Percentiles rank a stretch among this genome's conserved stretches.
Conservation (phyloP, 2,329 filamentous ascomycete species). For the Curvularia sp. region DNA sequence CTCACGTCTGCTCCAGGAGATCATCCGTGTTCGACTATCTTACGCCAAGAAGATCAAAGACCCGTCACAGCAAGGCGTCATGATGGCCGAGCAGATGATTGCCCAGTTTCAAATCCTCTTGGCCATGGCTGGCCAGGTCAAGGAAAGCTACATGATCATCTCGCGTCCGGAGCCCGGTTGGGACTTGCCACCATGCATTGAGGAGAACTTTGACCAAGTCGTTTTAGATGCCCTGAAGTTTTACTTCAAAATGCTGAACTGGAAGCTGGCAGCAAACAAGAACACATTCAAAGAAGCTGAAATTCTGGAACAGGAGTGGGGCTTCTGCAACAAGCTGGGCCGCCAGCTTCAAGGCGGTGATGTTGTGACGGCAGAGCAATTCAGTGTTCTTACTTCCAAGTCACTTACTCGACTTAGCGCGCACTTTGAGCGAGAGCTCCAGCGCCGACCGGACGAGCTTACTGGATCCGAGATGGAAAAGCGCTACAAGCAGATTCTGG, state of each 20-base stretch:
- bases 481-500: slow-evolving; percentile 91
- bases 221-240: slow-evolving; percentile 93
- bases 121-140: slow-evolving; percentile 90
- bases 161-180: slow-evolving; percentile 88
- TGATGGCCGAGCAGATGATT: slow-evolving; percentile 98
- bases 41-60: slow-evolving; percentile 97
- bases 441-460: slow-evolving; percentile 82
- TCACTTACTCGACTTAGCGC: slow-evolving; percentile 85
- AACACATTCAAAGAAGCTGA: slow-evolving; percentile 99
- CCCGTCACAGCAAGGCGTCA: slow-evolving; percentile 84
- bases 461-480: slow-evolving; percentile 87
- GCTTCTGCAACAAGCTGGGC: slow-evolving; percentile 93
- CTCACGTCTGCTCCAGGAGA: slow-evolving; percentile 92
- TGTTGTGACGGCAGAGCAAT: slow-evolving; percentile 96
- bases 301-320: slow-evolving; percentile 96
- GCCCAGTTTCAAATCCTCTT: slow-evolving; percentile 93
- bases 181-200: slow-evolving; percentile 94
- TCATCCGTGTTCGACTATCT: slow-evolving; percentile 87
- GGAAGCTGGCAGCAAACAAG: slow-evolving; percentile 96
- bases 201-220: slow-evolving; percentile 92
- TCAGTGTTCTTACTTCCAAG: slow-evolving; percentile 91
- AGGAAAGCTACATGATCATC: slow-evolving; percentile 83
- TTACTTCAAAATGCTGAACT: slow-evolving; percentile 98
- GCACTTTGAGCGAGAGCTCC: slow-evolving; percentile 91
- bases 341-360: slow-evolving; percentile 91